Percentiles rank a stretch among this genome's conserved stretches.
Conservation (phyloP, 805 yeast species). For the Starmerella lactis-condensi region DNA sequence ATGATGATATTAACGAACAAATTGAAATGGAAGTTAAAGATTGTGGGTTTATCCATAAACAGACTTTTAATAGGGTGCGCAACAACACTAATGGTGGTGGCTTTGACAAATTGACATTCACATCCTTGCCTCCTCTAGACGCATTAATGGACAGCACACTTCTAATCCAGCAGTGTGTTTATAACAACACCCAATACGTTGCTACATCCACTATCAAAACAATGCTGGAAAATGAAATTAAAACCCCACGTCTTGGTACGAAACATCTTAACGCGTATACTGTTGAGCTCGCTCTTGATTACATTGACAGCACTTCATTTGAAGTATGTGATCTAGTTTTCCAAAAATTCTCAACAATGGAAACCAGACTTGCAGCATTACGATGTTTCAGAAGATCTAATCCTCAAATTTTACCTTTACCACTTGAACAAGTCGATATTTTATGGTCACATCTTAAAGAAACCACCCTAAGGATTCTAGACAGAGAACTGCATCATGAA, state of each 20-base stretch:
- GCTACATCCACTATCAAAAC: too few species aligned
- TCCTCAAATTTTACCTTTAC: conserved; percentile 23
- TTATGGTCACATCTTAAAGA: conserved; percentile 44
- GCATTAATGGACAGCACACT: too few species aligned
- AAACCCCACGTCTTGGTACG: background rate
- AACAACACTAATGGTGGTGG: too few species aligned
- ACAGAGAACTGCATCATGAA: conserved; percentile 40
- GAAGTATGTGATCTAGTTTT: conserved; percentile 5
- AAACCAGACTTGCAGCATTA: conserved; percentile 7
- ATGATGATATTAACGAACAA: conserved; percentile 2
- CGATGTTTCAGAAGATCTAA: conserved; percentile 8
- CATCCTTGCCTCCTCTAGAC: too few species aligned
- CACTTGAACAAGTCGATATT: background rate
- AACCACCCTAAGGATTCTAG: conserved; percentile 45
- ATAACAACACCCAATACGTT: too few species aligned
- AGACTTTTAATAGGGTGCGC: too few species aligned
- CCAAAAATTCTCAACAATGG: conserved; percentile 4
- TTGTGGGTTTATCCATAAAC: background rate
- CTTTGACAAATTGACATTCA: too few species aligned
- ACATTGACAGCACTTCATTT: background rate
- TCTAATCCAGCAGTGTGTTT: too few species aligned
- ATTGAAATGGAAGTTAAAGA: conserved; percentile 2
- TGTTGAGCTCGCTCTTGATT: conserved; percentile 7
- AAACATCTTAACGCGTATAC: conserved; percentile 1
- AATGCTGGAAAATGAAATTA: background rate